Base-by-base conservation (phyloP, 2,329 filamentous ascomycete genomes). In the Penicillium concentricum region DNA sequence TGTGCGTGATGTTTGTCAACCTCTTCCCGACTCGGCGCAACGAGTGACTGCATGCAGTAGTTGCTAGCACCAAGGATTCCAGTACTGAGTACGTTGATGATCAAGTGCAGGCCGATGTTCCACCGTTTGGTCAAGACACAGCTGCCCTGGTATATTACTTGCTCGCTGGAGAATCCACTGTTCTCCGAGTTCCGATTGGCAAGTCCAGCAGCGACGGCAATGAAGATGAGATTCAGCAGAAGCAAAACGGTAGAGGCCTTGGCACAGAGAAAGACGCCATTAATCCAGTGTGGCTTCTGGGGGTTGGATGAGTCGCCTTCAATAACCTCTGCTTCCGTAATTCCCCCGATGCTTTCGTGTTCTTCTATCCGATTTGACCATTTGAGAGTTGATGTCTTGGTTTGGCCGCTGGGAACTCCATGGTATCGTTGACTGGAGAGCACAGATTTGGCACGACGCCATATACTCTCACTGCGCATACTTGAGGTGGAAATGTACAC, bases 21-120 rank as follows among this genome's bases (percentile, higher is more conserved):
- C 10, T 53, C 55, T 10, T 65, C 57, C 26, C 82, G 68, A 0
- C 78, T 83, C 0, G 82, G 82, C 1, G 82, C 75, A 15, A 71
- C 75, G 2, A 85, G 66, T 16, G 78, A 72, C 57, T 85, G 82
- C 78, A 82, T 82, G 52, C 74, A 77, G 57, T 81, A 82, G 61
- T 82, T 82, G 45, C 76, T 79, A 2, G 78, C 78, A 2, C 74
- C 72, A 0, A 83, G 70, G 16, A 83, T 54, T 0, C 75, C 49
- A 0, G 79, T 81, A 26, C 76, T 75, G 24, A 82, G 65, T 0
- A 74, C 57, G 67, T 84, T 84, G 65, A 84, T 78, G 2, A 76
- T 54, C 16, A 83, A 64, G 64, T 84, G 81, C 0, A 79, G 53
- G 13, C 51, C 52, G 3, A 49, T 48, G 10, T 51, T 32, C 56